Evolutionary conservation across 2,329 filamentous ascomycete species (phyloP).

Genomic region (Aspergillus felis): DNA sequence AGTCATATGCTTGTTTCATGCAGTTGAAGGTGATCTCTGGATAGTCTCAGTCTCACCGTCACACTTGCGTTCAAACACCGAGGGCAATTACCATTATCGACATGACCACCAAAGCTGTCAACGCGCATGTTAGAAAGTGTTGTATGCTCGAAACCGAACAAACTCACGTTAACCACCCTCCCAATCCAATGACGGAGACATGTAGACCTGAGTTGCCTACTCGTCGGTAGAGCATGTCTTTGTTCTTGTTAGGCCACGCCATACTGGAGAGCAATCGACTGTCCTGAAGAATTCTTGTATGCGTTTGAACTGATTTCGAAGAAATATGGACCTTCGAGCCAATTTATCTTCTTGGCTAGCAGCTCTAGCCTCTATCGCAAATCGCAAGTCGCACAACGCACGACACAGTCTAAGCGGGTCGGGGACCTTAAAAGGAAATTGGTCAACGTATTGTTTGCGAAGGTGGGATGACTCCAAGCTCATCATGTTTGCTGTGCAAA

Average conservation of each 20-base stretch:
- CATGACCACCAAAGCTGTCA: slow-evolving; percentile 60
- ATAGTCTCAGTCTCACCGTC: slow-evolving; percentile 1
- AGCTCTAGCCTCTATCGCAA: neutral
- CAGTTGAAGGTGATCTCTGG: slow-evolving; percentile 29
- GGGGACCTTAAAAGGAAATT: neutral
- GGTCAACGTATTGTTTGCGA: neutral
- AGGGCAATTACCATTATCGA: slow-evolving; percentile 54
- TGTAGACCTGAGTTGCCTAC: slow-evolving; percentile 68
- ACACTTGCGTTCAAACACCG: neutral
- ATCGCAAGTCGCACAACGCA: neutral
- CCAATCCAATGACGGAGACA: slow-evolving; percentile 68
- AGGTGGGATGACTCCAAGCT: neutral
- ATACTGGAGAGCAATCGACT: slow-evolving; percentile 1
- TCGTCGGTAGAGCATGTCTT: slow-evolving; percentile 66
- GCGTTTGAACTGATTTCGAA: neutral
- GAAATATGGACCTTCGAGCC: neutral
- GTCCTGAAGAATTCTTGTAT: neutral
- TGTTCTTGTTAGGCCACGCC: slow-evolving; percentile 24
- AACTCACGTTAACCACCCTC: slow-evolving; percentile 38
- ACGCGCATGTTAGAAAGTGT: neutral
- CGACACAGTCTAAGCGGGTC: neutral
- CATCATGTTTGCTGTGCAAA: neutral
- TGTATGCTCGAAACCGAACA: neutral
- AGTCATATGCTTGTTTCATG: slow-evolving; percentile 53
- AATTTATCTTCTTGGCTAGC: slow-evolving; percentile 3